Conservation (phyloP, 106 monocot species). For the Platanthera guangdongensis region DNA sequence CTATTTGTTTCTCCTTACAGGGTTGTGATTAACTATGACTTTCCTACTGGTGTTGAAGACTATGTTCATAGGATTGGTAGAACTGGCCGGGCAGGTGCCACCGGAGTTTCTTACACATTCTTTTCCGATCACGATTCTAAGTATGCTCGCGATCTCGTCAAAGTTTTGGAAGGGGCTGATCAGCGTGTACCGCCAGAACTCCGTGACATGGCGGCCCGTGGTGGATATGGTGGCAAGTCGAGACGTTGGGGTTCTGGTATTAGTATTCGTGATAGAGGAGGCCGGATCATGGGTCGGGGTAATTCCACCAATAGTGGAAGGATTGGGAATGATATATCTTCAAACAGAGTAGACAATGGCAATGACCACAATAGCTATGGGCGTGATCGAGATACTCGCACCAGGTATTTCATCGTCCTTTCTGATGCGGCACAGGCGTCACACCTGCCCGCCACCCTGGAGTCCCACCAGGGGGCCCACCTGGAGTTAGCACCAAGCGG, state of each 20-base stretch:
- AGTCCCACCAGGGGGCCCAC: too few relatives aligned
- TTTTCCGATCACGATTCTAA: constrained; percentile 77
- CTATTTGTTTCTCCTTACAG: constrained; percentile 22
- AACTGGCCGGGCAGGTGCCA: constrained; percentile 89
- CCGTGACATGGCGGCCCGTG: constrained; percentile 49
- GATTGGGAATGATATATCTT: constrained; percentile 11
- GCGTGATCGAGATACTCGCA: constrained; percentile 19
- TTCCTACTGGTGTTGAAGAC: constrained; percentile 91
- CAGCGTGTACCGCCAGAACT: constrained; percentile 76
- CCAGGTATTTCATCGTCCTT: constrained; percentile 19
- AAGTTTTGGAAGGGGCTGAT: constrained; percentile 76
- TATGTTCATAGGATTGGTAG: constrained; percentile 96
- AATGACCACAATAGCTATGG: constrained; percentile 8
- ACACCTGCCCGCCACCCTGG: too few relatives aligned
- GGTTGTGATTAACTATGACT: constrained; percentile 89
- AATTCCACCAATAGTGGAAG: constrained; percentile 23
- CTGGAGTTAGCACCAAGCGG: too few relatives aligned
- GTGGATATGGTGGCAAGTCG: constrained; percentile 49
- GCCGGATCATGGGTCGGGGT: background rate
- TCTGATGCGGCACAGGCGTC: too few relatives aligned
- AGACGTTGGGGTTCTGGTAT: constrained; percentile 50
- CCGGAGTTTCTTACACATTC: constrained; percentile 82
- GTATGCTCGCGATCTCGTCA: constrained; percentile 69
- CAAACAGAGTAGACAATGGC: constrained; percentile 17
- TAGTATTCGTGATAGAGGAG: constrained; percentile 13